Base-by-base conservation (phyloP, 208 protist species). In the Tritrichomonas foetus region DNA sequence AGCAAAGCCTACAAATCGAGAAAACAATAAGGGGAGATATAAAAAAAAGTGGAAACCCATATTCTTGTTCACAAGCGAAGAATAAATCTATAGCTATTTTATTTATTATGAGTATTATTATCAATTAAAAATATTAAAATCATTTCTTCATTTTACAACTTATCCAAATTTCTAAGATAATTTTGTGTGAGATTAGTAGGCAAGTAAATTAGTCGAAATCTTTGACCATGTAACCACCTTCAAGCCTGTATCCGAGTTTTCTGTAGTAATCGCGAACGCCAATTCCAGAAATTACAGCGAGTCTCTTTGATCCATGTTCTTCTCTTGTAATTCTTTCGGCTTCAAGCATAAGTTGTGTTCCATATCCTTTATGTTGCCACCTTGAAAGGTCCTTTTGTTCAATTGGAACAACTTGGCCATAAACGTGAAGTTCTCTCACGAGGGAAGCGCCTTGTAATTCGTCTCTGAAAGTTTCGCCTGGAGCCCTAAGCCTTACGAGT, bases 401-500 rank as follows among this genome's bases (percentile, higher is more conserved):
- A 84, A 97, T 95, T 20, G 95, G 96, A 66, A 97, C 96, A 0
- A 95, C 95, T 50, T 92, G 95, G 92, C 97, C 97, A 94, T 98
- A 98, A 16, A 99, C 98, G 94, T 99, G 98, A 44, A 99, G 96
- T 95, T 99, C 98, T 64, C 98, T 98, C 22, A 99, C 98, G 0
- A 95, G 9, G 27, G 94, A 94, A 36, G 41, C 75, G 55, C 55
- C 82, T n/a, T 94, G 50, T 11, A 99, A 95, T 95, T 99, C 98
- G 9, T 96, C 94, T 55, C 97, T 93, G 95, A 99, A 99, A 3
- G 74, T 84, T 0, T 84, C 27, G 84, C 89, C 22, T 89, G 74
- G 74, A 33, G 74, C 74, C 11, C 74, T 49, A 16, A 98, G 94
- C 50, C 97, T 95, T 14, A 98, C 95, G 2, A 98, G 92, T 75